Conservation (phyloP, 2,329 filamentous ascomycete species). For the Venturia pyrina region DNA sequence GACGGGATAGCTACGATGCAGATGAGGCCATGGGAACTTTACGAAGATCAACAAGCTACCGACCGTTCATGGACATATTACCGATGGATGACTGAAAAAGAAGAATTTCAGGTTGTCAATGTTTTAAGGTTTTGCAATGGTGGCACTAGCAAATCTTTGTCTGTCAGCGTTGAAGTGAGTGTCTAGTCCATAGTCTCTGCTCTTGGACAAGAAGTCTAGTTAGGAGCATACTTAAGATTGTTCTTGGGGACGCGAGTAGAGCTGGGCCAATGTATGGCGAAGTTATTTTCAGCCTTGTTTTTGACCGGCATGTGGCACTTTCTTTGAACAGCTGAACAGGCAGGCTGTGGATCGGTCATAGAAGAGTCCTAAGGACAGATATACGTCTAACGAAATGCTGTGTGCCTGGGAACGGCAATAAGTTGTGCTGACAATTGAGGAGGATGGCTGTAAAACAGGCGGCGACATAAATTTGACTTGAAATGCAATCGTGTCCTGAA, state of each 20-base stretch:
- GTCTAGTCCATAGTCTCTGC: neutral
- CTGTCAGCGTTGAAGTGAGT: neutral
- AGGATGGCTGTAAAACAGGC: neutral
- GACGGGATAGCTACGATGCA: neutral
- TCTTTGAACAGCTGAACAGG: neutral
- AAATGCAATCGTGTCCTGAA: neutral
- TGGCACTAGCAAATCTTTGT: neutral
- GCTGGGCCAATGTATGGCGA: neutral
- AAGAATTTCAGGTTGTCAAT: neutral
- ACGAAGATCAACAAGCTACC: neutral
- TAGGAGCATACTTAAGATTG: neutral
- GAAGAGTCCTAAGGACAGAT: neutral
- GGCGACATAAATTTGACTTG: neutral
- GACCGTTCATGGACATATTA: neutral
- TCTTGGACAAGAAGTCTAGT: neutral
- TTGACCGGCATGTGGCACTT: neutral
- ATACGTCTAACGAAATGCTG: neutral
- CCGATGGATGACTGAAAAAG: neutral
- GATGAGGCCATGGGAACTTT: neutral
- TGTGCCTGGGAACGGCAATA: neutral
- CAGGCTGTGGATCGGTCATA: neutral
- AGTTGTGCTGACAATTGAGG: neutral
- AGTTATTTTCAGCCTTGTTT: neutral
- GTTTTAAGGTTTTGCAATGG: neutral
- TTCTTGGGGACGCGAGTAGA: neutral